These are phyloP conservation scores for Rhododendron molle DNA, from an alignment of 148 eudicot species.

Conservation along the genomic window DNA sequence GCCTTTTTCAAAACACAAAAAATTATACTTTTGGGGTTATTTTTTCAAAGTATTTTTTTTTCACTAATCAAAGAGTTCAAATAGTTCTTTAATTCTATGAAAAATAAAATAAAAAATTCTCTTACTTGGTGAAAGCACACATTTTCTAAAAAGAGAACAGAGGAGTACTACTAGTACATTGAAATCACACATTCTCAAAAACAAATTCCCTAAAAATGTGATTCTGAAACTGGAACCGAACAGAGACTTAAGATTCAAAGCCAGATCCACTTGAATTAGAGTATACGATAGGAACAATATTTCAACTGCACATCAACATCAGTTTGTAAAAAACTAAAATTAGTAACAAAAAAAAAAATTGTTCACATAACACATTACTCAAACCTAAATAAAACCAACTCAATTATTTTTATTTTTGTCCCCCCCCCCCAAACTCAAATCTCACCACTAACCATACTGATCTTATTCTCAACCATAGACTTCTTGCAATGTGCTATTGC, in stretches of 20 bases:
- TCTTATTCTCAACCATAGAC: constrained; percentile 55
- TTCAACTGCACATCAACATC: not conserved
- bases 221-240: not conserved
- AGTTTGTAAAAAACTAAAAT: not conserved
- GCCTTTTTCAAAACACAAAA: not conserved
- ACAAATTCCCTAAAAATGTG: not conserved
- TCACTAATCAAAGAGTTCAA: not conserved
- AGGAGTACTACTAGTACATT: not conserved
- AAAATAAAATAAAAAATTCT: too few relatives aligned
- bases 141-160: not conserved
- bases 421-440: not conserved
- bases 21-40: too few relatives aligned
- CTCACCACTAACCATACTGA: constrained; percentile 26
- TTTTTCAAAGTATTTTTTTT: too few relatives aligned
- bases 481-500: constrained; percentile 95
- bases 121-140: too few relatives aligned
- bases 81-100: not conserved
- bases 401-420: not conserved
- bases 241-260: not conserved
- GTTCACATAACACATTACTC: not conserved
- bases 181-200: too few relatives aligned
- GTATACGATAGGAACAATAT: not conserved
- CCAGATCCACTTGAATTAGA: not conserved
- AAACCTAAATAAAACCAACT: not conserved
- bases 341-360: not conserved